Evolutionary conservation across 805 yeast genomes (phyloP), one percentile per base, ranked within the genome.

Genomic region (Lipomyces japonicus): DNA sequence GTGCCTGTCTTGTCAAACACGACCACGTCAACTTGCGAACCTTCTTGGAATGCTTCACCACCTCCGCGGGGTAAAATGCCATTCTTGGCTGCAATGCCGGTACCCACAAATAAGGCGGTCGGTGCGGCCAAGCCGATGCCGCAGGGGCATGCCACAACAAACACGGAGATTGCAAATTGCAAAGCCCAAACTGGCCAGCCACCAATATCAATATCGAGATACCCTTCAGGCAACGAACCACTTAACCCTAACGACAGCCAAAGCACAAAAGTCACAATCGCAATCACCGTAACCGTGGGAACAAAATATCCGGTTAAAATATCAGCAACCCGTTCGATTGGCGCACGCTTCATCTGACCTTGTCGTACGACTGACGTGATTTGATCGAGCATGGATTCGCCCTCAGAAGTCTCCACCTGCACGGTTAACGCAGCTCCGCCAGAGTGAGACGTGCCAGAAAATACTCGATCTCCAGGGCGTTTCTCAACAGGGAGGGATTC

Each of bases 41-140:
- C 90, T 61, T 85, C 87, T 66, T 85, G 89, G 63, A 85, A 84
- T 1, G 91, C 88, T 42, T 79, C 81, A 30, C 93, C 93, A 4
- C 93, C 93, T 16, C 91, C 91, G 56, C 83, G 76, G 1, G 85
- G 88, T 34, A 85, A 70, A 44, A 85, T 80, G 19, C 91, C 93
- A 63, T 79, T 68, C 61, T 80, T 82, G 12, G 93, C 93, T 32
- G 90, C 88, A 44, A 85, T 64, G 0, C 91, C 88, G 16, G 87
- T 73, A 2, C 93, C 93, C 10, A 85, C 88, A 69, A 82, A 84
- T 36, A 85, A 64, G 0, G 93, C 91, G 1, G 91, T 84, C 1
- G 93, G 93, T 1, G 91, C 93, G 22, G 93, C 93, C 21, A 85
- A 70, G 1, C 91, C 93, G 58, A 85, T 78, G 1, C 91, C 95